Evolutionary conservation across 495 filamentous ascomycete genomes (phyloP), one percentile per base, ranked within the genome.

Genomic region (Lentithecium fluviatile): DNA sequence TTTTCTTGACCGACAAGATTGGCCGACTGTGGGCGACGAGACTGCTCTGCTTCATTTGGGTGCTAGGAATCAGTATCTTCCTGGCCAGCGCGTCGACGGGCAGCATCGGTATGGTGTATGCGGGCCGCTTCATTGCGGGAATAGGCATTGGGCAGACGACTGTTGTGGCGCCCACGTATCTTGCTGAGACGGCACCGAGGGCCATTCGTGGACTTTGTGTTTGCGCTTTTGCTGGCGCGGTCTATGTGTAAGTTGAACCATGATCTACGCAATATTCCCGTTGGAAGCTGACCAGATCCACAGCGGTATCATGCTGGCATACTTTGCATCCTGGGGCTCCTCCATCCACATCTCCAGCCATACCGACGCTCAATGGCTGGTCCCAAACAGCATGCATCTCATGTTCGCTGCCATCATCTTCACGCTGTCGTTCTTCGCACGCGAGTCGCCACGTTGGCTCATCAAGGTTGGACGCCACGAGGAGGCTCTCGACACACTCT

Each of bases 331-430:
- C 24, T 85, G 81, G 71, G 81, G 82, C 11, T 82, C 79, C 24
- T 77, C 86, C 60, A 65, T 86, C 26, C 77, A 86, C 58, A 68
- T 88, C 13, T 79, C 80, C 11, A 79, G 82, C 59, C 72, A 68
- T 7, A 83, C 80, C 0, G 78, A 82, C 57, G 76, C 79, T 11
- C 80, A 85, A 67, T 87, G 84, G 81, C 74, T 79, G 4, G 81
- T 85, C n/a, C 84, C 86, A 0, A 88, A 82, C 2, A 53, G 80
- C 60, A 71, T 88, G 21, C 87, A 91, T 57, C 80, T 91, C 72
- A 87, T 89, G 26, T 89, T 90, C 65, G 84, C 86, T 5, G 79
- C 82, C 0, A 71, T 90, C 20, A 85, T 90, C 68, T 79, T 86
- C 63, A 54, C 81, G 52, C 76, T 88, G 29, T 82, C 82, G 2